Percentiles rank a stretch among this genome's conserved stretches.
phyloP scores from a whole-genome alignment of 192 early-diverging fungal species.

The Backusella tuberculispora region DNA sequence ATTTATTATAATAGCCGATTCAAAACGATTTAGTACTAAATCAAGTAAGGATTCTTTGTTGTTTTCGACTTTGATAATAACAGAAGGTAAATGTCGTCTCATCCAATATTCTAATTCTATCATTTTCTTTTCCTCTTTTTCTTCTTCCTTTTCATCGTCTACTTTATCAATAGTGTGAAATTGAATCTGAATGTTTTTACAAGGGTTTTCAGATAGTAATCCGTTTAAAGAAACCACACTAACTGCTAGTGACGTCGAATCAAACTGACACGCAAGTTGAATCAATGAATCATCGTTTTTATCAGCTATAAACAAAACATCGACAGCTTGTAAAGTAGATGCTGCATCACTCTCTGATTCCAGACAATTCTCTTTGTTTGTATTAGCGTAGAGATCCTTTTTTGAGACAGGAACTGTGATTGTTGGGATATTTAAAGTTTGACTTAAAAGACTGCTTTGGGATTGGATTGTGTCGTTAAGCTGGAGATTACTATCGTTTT shows the following conservation, averaged over 20 bases:
- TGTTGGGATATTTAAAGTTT: conserved; percentile 49
- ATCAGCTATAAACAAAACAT: conserved; percentile 5
- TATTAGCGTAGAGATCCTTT: conserved; percentile 32
- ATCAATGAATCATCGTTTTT: not conserved
- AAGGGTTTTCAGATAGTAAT: not conserved
- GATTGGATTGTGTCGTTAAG: not conserved
- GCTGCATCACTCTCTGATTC: not conserved
- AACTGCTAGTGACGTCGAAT: not conserved
- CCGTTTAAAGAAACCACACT: not conserved
- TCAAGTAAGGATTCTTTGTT: not conserved
- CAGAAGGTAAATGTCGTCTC: not conserved
- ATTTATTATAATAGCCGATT: conserved; percentile 35
- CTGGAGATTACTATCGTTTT: not conserved
- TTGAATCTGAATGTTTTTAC: not conserved
- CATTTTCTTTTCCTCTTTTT: not conserved
- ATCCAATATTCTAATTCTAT: conserved; percentile 4
- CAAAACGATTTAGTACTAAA: not conserved
- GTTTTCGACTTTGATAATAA: not conserved
- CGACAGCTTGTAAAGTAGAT: not conserved
- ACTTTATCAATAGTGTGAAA: not conserved
- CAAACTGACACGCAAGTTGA: not conserved
- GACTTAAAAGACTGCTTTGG: conserved; percentile 17
- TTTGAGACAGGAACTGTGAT: conserved; percentile 42
- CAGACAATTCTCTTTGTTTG: not conserved
- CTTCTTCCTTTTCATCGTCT: not conserved